Percentiles rank a stretch among this genome's conserved stretches.
Conservation (phyloP, 139 green algal species). For the Haematococcus sp. region DNA sequence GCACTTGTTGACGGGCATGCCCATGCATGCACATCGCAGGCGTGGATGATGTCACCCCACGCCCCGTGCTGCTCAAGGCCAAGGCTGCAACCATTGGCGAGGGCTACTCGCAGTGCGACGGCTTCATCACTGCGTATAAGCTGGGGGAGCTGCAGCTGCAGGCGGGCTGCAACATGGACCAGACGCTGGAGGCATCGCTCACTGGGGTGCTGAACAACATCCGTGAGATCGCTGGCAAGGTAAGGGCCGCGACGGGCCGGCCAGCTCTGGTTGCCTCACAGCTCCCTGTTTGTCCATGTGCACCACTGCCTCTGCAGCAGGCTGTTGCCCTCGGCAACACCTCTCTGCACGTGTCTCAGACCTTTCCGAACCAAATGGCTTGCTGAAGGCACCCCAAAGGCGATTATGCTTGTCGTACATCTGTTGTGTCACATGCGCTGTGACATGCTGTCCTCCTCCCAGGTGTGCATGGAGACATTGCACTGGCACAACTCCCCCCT, state of each 20-base stretch:
- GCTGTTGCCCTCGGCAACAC: too few species aligned
- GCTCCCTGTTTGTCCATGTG: too few species aligned
- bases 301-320: too few species aligned
- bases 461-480: constrained; percentile 88
- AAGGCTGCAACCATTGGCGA: constrained; percentile 57
- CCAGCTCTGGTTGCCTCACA: too few species aligned
- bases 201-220: constrained; percentile 90
- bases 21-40: constrained; percentile 42
- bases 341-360: too few species aligned
- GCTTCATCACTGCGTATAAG: constrained; percentile 69
- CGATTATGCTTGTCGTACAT: background rate
- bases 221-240: constrained; percentile 44
- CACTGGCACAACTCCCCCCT: constrained; percentile 85
- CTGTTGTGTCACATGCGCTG: too few species aligned
- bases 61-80: constrained; percentile 48
- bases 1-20: too few species aligned
- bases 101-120: constrained; percentile 70
- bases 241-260: background rate
- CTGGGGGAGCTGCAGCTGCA: constrained; percentile 73
- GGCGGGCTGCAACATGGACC: constrained; percentile 84
- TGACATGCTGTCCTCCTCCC: too few species aligned
- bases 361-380: too few species aligned
- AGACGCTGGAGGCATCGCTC: constrained; percentile 84
- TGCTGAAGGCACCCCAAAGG: background rate
- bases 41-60: constrained; percentile 94